Evolutionary conservation across 768 basidiomycete species (phyloP).

Genomic region (Tricholomella constricta): DNA sequence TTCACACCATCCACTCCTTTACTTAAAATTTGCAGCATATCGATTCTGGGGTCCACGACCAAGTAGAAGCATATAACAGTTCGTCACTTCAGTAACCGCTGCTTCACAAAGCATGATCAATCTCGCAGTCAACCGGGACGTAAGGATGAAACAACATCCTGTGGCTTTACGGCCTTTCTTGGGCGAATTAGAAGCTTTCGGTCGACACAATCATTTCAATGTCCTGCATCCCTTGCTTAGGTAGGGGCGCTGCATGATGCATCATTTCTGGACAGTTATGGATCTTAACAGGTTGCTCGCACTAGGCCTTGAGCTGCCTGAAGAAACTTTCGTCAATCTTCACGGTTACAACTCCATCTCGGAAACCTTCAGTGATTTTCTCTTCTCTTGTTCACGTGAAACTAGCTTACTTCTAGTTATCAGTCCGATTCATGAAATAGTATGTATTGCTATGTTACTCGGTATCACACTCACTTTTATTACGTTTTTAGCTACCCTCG

Average conservation of each 20-base stretch:
- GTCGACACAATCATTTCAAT: slow-evolving; percentile 37
- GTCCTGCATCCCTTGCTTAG: slow-evolving; percentile 37
- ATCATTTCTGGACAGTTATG: neutral
- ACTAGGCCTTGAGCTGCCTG: slow-evolving; percentile 45
- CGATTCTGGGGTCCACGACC: slow-evolving; percentile 62
- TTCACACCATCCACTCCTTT: neutral
- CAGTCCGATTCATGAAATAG: slow-evolving; percentile 55
- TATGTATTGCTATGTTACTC: slow-evolving; percentile 18
- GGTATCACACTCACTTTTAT: neutral
- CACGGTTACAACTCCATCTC: slow-evolving; percentile 38
- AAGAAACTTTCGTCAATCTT: slow-evolving; percentile 44
- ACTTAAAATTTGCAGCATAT: slow-evolving; percentile 55
- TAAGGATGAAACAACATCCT: slow-evolving; percentile 35
- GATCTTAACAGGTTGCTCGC: slow-evolving; percentile 39
- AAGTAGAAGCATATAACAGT: slow-evolving; percentile 67
- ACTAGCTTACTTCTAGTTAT: too few relatives aligned
- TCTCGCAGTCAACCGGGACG: slow-evolving; percentile 38
- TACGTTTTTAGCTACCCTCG: slow-evolving; percentile 38
- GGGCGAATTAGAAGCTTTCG: slow-evolving; percentile 37
- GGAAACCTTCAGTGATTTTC: slow-evolving; percentile 32
- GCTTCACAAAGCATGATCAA: too few relatives aligned
- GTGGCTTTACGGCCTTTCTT: slow-evolving; percentile 34
- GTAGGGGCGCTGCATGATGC: slow-evolving; percentile 21
- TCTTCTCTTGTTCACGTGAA: too few relatives aligned
- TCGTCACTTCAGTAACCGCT: slow-evolving; percentile 20